These are phyloP conservation scores for Rhynchosporium graminicola DNA, from an alignment of 2,329 filamentous ascomycete genomes.

Conservation along the genomic window DNA sequence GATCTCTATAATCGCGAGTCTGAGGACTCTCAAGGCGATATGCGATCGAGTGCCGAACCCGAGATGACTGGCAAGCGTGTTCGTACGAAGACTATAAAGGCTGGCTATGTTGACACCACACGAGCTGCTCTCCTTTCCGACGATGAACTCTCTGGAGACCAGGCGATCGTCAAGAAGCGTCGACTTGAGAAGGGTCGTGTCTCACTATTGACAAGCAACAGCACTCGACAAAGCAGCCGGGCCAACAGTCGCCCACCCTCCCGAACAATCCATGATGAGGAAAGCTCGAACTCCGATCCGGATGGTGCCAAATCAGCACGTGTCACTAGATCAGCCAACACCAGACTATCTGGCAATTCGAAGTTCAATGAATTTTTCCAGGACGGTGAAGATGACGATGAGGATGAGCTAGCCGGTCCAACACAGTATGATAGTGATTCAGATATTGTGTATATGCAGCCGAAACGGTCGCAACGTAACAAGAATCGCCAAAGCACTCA, in stretches of 20 bases:
- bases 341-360: conserved; percentile 1
- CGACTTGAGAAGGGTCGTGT: conserved; percentile 29
- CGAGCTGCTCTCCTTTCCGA: conserved; percentile 27
- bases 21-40: conserved; percentile 21
- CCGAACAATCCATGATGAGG: conserved; percentile 19
- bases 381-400: conserved; percentile 31
- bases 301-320: conserved; percentile 16
- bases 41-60: conserved; percentile 19
- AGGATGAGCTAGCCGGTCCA: conserved; percentile 33
- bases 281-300: conserved; percentile 24
- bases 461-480: conserved; percentile 38
- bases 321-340: conserved; percentile 10
- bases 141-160: conserved; percentile 25
- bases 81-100: conserved; percentile 25
- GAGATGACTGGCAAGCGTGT: conserved; percentile 32
- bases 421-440: conserved; percentile 39
- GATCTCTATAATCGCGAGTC: conserved; percentile 42
- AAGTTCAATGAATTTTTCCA: conserved; percentile 12
- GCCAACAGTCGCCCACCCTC: conserved; percentile 25
- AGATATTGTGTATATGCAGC: conserved; percentile 50
- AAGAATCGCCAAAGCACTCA: conserved; percentile 16
- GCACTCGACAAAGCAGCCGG: conserved; percentile 28
- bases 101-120: conserved; percentile 30
- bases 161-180: conserved; percentile 30
- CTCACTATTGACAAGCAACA: conserved; percentile 24